These are phyloP conservation scores for Daldinia eschscholtzii DNA, from an alignment of 2,329 filamentous ascomycete genomes.

Conservation along the genomic window DNA sequence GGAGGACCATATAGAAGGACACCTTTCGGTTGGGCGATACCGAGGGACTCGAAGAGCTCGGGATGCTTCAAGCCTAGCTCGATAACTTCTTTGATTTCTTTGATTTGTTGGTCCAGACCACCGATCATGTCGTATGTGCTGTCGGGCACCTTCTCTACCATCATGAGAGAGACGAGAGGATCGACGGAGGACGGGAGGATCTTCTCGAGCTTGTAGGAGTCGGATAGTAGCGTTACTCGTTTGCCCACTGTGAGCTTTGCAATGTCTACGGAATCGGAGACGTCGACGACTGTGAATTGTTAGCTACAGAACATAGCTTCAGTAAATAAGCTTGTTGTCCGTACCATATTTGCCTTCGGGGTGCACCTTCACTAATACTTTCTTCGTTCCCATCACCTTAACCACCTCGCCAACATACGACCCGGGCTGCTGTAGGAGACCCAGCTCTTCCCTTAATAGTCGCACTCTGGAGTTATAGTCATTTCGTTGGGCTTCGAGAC, in stretches of 20 bases:
- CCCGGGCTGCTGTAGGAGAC: constrained; percentile 94
- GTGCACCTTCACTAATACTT: constrained; percentile 98
- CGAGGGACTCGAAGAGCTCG: constrained; percentile 98
- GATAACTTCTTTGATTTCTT: constrained; percentile 99
- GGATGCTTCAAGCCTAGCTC: constrained; percentile 98
- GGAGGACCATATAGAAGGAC: constrained; percentile 96
- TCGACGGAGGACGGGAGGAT: constrained; percentile 98
- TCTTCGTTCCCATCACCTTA: constrained; percentile 99
- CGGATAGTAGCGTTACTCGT: constrained; percentile 94
- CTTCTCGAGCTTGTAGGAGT: constrained; percentile 99
- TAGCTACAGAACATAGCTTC: constrained; percentile 34
- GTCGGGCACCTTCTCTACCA: constrained; percentile 99
- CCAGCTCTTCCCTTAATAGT: constrained; percentile 93
- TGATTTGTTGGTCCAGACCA: constrained; percentile 98
- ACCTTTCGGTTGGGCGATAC: constrained; percentile 97
- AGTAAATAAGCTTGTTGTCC: constrained; percentile 47
- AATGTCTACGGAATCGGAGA: constrained; percentile 94
- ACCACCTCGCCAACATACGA: constrained; percentile 99
- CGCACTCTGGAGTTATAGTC: constrained; percentile 99
- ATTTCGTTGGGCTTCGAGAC: constrained; percentile 97
- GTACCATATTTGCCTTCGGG: constrained; percentile 99
- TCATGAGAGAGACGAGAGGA: constrained; percentile 98
- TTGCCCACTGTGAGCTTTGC: constrained; percentile 96
- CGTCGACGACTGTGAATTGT: constrained; percentile 82
- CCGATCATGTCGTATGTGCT: constrained; percentile 99